A percentile compares a stretch with the other conserved stretches of the same genome.
phyloP scores from a whole-genome alignment of 2,329 filamentous ascomycete species.

The Dendrostoma leiphaemia region DNA sequence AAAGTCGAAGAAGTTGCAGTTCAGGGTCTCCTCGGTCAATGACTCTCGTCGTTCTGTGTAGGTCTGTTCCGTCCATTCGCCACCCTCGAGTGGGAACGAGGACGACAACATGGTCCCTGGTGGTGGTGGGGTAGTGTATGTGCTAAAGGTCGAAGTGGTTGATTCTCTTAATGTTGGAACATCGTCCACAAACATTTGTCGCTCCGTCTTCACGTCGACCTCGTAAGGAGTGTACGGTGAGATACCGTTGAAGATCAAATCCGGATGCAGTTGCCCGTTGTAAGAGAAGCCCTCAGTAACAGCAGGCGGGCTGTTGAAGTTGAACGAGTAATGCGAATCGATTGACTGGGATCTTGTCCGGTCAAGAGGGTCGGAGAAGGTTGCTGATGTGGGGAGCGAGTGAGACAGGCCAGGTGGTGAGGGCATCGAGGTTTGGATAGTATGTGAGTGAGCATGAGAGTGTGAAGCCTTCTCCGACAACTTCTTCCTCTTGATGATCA shows the following conservation, averaged over 20 bases:
- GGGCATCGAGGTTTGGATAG: slow-evolving; percentile 54
- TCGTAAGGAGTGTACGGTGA: slow-evolving; percentile 68
- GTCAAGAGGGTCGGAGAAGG: slow-evolving; percentile 71
- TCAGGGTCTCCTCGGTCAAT: slow-evolving; percentile 62
- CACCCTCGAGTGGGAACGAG: slow-evolving; percentile 55
- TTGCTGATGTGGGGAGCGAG: slow-evolving; percentile 77
- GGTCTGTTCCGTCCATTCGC: slow-evolving; percentile 70
- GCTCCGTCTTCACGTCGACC: slow-evolving; percentile 92
- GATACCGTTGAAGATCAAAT: slow-evolving; percentile 58
- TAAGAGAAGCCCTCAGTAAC: slow-evolving; percentile 59
- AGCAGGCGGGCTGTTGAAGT: slow-evolving; percentile 63
- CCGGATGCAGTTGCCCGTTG: slow-evolving; percentile 59
- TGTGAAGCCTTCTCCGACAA: slow-evolving; percentile 77
- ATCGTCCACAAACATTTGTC: slow-evolving; percentile 91
- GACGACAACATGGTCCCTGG: slow-evolving; percentile 61
- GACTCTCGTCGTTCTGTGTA: slow-evolving; percentile 69
- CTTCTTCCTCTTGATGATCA: slow-evolving; percentile 96
- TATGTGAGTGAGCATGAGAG: slow-evolving; percentile 23
- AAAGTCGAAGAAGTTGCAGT: slow-evolving; percentile 83
- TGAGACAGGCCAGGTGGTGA: slow-evolving; percentile 78
- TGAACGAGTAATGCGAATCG: slow-evolving; percentile 78
- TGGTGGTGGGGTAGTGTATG: slow-evolving; percentile 77
- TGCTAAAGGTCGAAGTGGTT: slow-evolving; percentile 88
- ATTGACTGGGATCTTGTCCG: slow-evolving; percentile 74
- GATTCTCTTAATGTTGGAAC: slow-evolving; percentile 83